Base-by-base conservation (phyloP, 192 early-diverging fungal genomes). In the Spizellomyces sp. region DNA sequence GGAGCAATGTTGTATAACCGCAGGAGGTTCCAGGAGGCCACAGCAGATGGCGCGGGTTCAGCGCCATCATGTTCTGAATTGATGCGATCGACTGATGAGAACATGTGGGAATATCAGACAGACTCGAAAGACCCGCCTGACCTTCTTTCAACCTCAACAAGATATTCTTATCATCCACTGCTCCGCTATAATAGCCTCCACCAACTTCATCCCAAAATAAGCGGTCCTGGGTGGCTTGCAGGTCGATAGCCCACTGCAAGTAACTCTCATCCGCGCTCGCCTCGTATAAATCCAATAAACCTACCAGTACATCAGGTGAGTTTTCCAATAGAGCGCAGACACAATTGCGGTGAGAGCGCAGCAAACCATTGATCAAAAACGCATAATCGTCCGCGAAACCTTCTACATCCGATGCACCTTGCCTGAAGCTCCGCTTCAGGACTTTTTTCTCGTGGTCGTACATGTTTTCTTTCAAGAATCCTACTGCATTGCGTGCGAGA, bases 301-400 rank as follows among this genome's bases (percentile, higher is more conserved):
- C 87, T 69, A 75, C 41, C n/a, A 10, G 19, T 12, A 6, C 7
- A 22, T 56, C n/a, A 56, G 22, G 54, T 5, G 4, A 7, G 22
- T 19, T 6, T n/a, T n/a, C n/a, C 54, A 65, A 65, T 4, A 19
- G 6, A 5, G 45, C 64, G 48, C 27, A 36, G 3, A 36, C 1
- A 36, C 1, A 36, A 36, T 36, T 36, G 27, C 27, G 5, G 19
- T 47, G 5, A 6, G 43, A 43, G 17, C 4, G n/a, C 10, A 48
- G 19, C 45, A 12, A 17, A 65, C 64, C 64, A 17, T 65, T 78
- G 44, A 82, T 83, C 47, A 83, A 75, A 57, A 82, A 83, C 57
- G 83, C 83, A 64, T 90, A 90, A 65, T 90, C 88, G 55, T 90
- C 88, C 14, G 82, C 71, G 62, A 84, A 87, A 2, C 84, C 88